Percentiles rank a stretch among this genome's conserved stretches.
Evolutionary conservation across 257 asterid species (phyloP).

Genomic region (Solanum acaule): DNA sequence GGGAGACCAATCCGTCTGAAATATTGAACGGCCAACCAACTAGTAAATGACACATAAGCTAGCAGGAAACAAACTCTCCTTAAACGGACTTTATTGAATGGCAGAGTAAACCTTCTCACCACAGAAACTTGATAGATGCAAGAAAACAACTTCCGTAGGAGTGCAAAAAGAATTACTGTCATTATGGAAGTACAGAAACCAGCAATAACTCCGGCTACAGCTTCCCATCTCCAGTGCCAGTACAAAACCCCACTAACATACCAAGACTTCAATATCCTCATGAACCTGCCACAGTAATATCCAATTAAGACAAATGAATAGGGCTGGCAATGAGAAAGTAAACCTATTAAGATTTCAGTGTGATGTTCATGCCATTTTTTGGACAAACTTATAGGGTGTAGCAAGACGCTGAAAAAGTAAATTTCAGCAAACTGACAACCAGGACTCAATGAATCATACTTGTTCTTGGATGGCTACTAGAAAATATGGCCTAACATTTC

Average conservation of each 20-base stretch:
- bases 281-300: constrained; percentile 41
- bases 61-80: constrained; percentile 59
- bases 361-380: background rate
- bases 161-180: constrained; percentile 28
- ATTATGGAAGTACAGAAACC: constrained; percentile 56
- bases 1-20: constrained; percentile 50
- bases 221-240: constrained; percentile 66
- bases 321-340: background rate
- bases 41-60: constrained; percentile 62
- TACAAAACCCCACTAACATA: constrained; percentile 23
- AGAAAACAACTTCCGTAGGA: constrained; percentile 32
- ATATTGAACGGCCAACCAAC: constrained; percentile 73
- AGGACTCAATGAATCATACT: background rate
- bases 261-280: constrained; percentile 49
- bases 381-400: background rate
- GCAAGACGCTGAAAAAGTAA: background rate
- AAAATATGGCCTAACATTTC: background rate
- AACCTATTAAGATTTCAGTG: background rate
- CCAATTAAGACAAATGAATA: background rate
- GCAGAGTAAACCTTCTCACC: constrained; percentile 15
- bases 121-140: constrained; percentile 14
- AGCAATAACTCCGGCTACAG: constrained; percentile 42
- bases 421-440: background rate
- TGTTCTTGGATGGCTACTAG: background rate
- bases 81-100: constrained; percentile 19